Evolutionary conservation across 805 yeast species (phyloP), one percentile per base, ranked within the genome.

Genomic region (Dipodascus albidus): DNA sequence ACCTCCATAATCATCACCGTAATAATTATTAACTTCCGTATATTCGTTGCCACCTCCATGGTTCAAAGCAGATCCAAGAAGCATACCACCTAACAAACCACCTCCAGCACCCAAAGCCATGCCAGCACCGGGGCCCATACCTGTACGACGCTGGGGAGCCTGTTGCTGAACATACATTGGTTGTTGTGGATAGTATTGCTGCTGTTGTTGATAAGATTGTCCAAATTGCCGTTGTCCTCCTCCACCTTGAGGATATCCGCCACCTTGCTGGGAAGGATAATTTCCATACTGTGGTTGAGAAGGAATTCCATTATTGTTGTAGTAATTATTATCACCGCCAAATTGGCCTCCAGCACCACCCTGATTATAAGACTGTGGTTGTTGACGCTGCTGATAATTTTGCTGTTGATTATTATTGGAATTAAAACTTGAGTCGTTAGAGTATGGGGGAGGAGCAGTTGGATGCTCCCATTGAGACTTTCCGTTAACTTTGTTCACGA

Each of bases 51-150:
- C 44, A 6, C 44, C 44, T n/a, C 20, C 44, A 17, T 38, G 44
- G 20, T 8, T n/a, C 6, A 38, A 19, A 38, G 44, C 44, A 38
- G 44, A 38, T 8, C 44, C 44, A 4, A 38, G n/a, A 14, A 38
- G 44, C 44, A 38, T 38, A 38, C 44, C 44, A n/a, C 44, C 44
- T 6, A 38, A 19, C 17, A 38, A 3, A 38, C 44, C 44, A 38
- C 44, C 44, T n/a, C 44, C 44, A 38, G 44, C 44, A 6, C 44
- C 44, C 44, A 38, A 38, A 14, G 44, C 44, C 44, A 38, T 38
- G 3, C 44, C 44, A n/a, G 44, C 15, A 11, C 44, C 44, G 20
- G 44, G 20, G 4, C 44, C 20, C 44, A 38, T 38, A 19, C 44
- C 44, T n/a, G 9, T 9, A 9, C 15, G 17, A 14, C 20, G 44